A percentile compares a stretch with the other conserved stretches of the same genome.
Evolutionary conservation across 768 basidiomycete genomes (phyloP).

Genomic region (Tephrocybe sp.): DNA sequence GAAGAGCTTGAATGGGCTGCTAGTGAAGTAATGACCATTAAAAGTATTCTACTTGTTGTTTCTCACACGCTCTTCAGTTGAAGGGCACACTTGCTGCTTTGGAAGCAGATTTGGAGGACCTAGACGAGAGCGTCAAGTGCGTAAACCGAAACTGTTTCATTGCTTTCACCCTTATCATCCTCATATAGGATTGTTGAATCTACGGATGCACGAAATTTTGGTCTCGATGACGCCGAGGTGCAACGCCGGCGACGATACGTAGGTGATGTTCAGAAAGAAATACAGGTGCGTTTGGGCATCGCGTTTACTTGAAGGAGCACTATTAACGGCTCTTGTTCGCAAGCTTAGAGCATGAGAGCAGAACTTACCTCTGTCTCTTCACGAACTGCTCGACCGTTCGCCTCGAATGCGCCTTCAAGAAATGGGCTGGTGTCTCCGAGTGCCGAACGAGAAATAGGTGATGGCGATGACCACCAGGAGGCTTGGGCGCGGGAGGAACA

Average conservation of each 20-base stretch:
- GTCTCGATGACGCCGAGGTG: conserved; percentile 79
- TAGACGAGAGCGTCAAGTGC: conserved; percentile 93
- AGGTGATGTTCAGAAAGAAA: conserved; percentile 66
- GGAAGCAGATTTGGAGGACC: conserved; percentile 86
- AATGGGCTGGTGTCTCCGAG: conserved; percentile 35
- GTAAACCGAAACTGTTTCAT: conserved; percentile 16
- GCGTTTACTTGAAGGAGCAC: neutral
- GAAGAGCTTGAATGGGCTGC: conserved; percentile 81
- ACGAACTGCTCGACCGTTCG: conserved; percentile 19
- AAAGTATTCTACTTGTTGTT: neutral
- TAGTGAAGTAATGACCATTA: conserved; percentile 70
- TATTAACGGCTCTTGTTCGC: conserved; percentile 29
- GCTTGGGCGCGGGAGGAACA: conserved; percentile 89
- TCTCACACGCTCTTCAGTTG: conserved; percentile 43
- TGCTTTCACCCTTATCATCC: conserved; percentile 3
- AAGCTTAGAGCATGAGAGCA: conserved; percentile 75
- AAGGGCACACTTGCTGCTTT: conserved; percentile 74
- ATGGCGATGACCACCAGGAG: conserved; percentile 62
- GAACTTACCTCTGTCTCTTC: conserved; percentile 43
- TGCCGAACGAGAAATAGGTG: conserved; percentile 27
- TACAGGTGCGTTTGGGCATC: conserved; percentile 58
- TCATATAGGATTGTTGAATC: conserved; percentile 79
- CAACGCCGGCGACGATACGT: conserved; percentile 76
- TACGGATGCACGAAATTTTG: conserved; percentile 81
- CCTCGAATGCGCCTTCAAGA: conserved; percentile 23